Evolutionary conservation across 2,329 filamentous ascomycete genomes (phyloP).

Genomic region (Ophiosphaerella herpotricha): DNA sequence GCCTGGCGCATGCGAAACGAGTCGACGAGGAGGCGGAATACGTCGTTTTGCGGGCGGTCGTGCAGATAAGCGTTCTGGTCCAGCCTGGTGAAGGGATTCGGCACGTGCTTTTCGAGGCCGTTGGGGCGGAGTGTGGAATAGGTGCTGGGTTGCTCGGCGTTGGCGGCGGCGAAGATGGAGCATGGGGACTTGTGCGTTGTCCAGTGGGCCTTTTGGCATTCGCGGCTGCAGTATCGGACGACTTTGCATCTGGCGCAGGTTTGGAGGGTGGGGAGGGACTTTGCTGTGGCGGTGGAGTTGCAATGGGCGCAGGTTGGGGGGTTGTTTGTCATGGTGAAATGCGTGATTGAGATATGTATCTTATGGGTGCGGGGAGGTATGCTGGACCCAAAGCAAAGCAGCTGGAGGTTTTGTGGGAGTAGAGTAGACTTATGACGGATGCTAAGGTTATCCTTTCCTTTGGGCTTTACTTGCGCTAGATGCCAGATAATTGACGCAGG

Average conservation of each 20-base stretch:
- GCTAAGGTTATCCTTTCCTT: too few relatives aligned
- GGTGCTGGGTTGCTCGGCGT: slow-evolving; percentile 1
- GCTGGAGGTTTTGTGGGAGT: too few relatives aligned
- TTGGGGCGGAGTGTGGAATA: slow-evolving; percentile 7
- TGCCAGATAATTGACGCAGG: too few relatives aligned
- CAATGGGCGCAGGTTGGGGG: too few relatives aligned
- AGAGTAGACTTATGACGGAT: too few relatives aligned
- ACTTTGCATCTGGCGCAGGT: slow-evolving; percentile 37
- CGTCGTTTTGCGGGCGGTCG: slow-evolving; percentile 28
- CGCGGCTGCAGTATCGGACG: slow-evolving; percentile 36
- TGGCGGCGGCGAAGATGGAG: neutral
- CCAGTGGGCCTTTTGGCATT: slow-evolving; percentile 42
- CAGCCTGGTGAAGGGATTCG: slow-evolving; percentile 28
- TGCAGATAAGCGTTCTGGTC: slow-evolving; percentile 29
- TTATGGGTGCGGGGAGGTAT: too few relatives aligned
- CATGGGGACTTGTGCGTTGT: slow-evolving; percentile 42
- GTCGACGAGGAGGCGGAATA: slow-evolving; percentile 38
- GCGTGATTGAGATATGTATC: too few relatives aligned
- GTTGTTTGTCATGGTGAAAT: too few relatives aligned
- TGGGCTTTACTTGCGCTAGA: too few relatives aligned
- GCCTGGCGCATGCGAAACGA: slow-evolving; percentile 31
- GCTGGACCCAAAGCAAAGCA: too few relatives aligned
- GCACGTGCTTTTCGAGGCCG: slow-evolving; percentile 20
- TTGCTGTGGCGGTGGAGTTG: too few relatives aligned
- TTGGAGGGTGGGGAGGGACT: slow-evolving; percentile 12